These are phyloP conservation scores for Calonectria fujianensis DNA, from an alignment of 2,329 filamentous ascomycete species.

Conservation along the genomic window DNA sequence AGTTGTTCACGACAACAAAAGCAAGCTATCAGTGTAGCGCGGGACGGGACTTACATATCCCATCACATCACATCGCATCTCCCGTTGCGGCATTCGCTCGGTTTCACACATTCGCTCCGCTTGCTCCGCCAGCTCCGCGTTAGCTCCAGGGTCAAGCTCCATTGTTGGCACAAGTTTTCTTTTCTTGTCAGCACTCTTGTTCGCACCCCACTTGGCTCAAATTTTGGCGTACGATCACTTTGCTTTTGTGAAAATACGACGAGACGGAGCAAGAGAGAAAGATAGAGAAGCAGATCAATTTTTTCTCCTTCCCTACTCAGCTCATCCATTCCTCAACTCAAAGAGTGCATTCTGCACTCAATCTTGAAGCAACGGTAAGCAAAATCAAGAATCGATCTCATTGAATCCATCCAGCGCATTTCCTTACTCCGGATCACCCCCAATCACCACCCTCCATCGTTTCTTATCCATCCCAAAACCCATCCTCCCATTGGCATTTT, in stretches of 20 bases:
- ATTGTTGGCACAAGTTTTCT: conserved; percentile 33
- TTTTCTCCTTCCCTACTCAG: conserved; percentile 21
- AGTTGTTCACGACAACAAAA: conserved; percentile 21
- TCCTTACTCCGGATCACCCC: conserved; percentile 27
- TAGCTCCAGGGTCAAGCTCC: conserved; percentile 49
- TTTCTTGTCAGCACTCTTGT: conserved; percentile 49
- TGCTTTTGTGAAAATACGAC: conserved; percentile 38
- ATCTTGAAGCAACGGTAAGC: conserved; percentile 42
- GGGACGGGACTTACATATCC: conserved; percentile 36
- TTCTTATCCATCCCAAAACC: conserved; percentile 41
- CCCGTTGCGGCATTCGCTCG: conserved; percentile 46
- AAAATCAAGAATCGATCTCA: conserved; percentile 22
- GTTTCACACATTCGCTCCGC: conserved; percentile 46
- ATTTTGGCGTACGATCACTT: conserved; percentile 42
- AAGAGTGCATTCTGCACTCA: conserved; percentile 16
- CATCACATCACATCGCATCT: conserved; percentile 43
- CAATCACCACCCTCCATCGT: conserved; percentile 42
- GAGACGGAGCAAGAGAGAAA: conserved; percentile 19
- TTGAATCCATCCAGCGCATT: conserved; percentile 22
- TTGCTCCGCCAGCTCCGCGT: conserved; percentile 47
- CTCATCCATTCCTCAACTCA: conserved; percentile 22
- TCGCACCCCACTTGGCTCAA: conserved; percentile 49
- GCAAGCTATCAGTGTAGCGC: conserved; percentile 28
- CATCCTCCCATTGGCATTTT: conserved; percentile 48
- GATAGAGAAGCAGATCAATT: conserved; percentile 27